Evolutionary conservation across 179 eudicot species (phyloP), one percentile per base, ranked within the genome.

Genomic region (Gypsophila paniculata): DNA sequence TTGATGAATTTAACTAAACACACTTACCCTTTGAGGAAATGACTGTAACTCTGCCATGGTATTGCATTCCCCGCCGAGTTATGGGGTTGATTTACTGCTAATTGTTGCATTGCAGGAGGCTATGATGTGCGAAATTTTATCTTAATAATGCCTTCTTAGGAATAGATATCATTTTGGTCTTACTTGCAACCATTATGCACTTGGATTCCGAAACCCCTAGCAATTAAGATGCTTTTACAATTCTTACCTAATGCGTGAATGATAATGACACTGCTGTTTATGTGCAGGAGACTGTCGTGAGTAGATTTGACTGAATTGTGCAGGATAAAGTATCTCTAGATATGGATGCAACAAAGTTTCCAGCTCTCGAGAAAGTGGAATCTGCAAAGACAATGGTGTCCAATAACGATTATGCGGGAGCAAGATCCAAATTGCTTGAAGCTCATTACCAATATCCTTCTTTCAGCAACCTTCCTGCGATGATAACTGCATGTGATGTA

Each of bases 351-450:
- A 71, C 42, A 22, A 59, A 64, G 65, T 22, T 61, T 12, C 58
- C 36, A 39, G 79, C 61, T 69, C 72, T 75, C 26, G 53, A 48
- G 49, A 76, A 54, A 54, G 48, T 81, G 1, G 81, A 75, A 36
- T 61, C 52, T 68, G 84, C 73, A 7, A 79, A 74, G 74, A 79
- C 55, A 72, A 74, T 76, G 81, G 76, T 72, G 48, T 46, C 78
- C 26, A 54, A 68, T 23, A 69, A 72, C 6, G 74, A 79, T 53
- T 82, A 76, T 51, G 25, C 26, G 19, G 82, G 78, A 61, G 82
- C 82, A 26, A 82, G 82, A 70, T 26, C 65, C 26, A 73, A 68
- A 65, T 72, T 82, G 65, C 80, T 82, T 57, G 77, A 82, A 74
- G 54, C 68, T 26, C 78, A 79, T 39, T 13, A 63, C 46, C 78